phyloP scores from a whole-genome alignment of 2,329 filamentous ascomycete species.

The Aspergillus awamori region DNA sequence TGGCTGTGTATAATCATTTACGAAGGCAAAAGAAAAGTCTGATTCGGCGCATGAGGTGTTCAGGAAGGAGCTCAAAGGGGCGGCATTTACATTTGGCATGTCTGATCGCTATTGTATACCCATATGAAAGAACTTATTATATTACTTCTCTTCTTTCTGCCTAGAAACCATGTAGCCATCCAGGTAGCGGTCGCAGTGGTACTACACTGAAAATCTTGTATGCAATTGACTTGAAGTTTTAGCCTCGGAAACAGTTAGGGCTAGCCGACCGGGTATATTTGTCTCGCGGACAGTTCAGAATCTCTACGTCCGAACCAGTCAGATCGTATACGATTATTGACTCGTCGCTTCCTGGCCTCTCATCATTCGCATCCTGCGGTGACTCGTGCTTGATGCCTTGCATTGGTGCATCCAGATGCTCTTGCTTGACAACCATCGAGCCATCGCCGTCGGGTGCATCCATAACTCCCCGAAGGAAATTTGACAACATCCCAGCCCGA shows the following conservation, averaged over 20 bases:
- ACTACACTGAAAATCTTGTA: no score
- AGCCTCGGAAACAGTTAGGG: not conserved
- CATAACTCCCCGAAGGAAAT: conserved; percentile 20
- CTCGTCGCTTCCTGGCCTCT: not conserved
- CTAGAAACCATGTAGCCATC: not conserved
- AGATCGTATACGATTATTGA: not conserved
- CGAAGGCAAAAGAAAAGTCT: conserved; percentile 27
- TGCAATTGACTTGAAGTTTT: no score
- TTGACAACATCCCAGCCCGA: conserved; percentile 24
- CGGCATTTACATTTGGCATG: conserved; percentile 25
- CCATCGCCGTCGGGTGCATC: not conserved
- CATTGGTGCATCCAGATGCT: not conserved
- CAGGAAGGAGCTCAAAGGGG: conserved; percentile 24
- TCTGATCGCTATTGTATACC: conserved; percentile 26
- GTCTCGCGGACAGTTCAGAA: not conserved
- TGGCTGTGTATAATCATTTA: conserved; percentile 20
- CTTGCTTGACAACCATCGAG: not conserved
- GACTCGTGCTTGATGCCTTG: not conserved
- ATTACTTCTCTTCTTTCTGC: not conserved
- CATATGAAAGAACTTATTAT: conserved; percentile 19
- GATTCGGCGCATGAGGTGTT: conserved; percentile 38
- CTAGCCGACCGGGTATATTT: not conserved
- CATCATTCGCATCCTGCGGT: not conserved
- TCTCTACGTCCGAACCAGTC: not conserved
- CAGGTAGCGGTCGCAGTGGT: no score